These are phyloP conservation scores for Termitomyces eurrhizus DNA, from an alignment of 768 basidiomycete genomes.

Conservation along the genomic window DNA sequence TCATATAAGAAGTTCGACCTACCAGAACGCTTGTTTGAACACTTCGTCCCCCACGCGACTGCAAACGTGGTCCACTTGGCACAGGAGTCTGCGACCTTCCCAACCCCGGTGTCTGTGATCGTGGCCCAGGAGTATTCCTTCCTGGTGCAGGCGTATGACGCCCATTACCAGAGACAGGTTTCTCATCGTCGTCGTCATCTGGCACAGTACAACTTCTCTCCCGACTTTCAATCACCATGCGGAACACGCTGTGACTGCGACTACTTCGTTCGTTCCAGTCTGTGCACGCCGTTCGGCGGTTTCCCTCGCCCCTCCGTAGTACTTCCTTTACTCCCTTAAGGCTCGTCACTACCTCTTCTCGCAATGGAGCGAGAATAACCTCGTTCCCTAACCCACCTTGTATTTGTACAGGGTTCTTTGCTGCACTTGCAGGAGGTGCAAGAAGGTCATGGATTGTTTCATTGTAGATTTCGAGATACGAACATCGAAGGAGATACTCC, in stretches of 20 bases:
- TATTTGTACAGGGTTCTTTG: slow-evolving; percentile 64
- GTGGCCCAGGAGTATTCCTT: slow-evolving; percentile 37
- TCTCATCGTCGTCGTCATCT: slow-evolving; percentile 37
- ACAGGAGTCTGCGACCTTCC: slow-evolving; percentile 40
- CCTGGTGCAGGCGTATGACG: slow-evolving; percentile 26
- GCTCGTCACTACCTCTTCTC: slow-evolving; percentile 93
- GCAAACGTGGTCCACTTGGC: slow-evolving; percentile 50
- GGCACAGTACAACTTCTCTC: slow-evolving; percentile 43
- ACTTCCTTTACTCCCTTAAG: slow-evolving; percentile 84
- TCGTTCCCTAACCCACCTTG: slow-evolving; percentile 60
- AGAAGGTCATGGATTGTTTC: slow-evolving; percentile 86
- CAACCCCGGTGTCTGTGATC: slow-evolving; percentile 41
- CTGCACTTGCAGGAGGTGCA: slow-evolving; percentile 54
- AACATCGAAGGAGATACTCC: slow-evolving; percentile 93
- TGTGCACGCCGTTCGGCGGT: slow-evolving; percentile 90
- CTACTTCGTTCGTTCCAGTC: slow-evolving; percentile 98
- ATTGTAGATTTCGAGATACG: slow-evolving; percentile 98
- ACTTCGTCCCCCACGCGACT: slow-evolving; percentile 75
- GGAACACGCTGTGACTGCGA: slow-evolving; percentile 91
- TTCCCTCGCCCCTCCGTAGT: slow-evolving; percentile 79
- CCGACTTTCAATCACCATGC: slow-evolving; percentile 87
- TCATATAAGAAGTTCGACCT: slow-evolving; percentile 25
- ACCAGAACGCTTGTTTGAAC: slow-evolving; percentile 74
- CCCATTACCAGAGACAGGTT: slow-evolving; percentile 24
- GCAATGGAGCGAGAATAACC: slow-evolving; percentile 66